Conservation (phyloP, 352 stramenopile genomes). For the Aphanomyces astaci region DNA sequence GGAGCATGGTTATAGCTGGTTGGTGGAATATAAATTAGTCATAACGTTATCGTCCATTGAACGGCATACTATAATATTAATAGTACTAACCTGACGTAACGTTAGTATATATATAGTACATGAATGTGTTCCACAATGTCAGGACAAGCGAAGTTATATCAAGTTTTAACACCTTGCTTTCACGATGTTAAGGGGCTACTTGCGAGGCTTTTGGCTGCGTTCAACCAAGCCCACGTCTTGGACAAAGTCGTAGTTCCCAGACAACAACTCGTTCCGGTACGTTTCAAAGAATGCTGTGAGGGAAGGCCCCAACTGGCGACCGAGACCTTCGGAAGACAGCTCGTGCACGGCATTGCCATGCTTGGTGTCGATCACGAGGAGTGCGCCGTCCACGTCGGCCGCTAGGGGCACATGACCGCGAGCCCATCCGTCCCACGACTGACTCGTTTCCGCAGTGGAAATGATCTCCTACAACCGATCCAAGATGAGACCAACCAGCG, state of each 20-base stretch:
- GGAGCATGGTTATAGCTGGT: too few species aligned
- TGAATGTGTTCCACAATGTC: too few species aligned
- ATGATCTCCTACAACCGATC: conserved; percentile 43
- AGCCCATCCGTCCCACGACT: conserved; percentile 45
- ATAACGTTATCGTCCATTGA: too few species aligned
- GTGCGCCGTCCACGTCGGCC: conserved; percentile 51
- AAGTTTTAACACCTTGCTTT: too few species aligned
- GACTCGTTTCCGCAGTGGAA: conserved; percentile 39
- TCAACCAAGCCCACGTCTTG: conserved; percentile 77
- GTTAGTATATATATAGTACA: too few species aligned
- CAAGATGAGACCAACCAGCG: not conserved
- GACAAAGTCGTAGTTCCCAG: conserved; percentile 72
- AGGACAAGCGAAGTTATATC: too few species aligned
- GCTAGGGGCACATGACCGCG: conserved; percentile 62
- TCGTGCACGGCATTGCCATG: conserved; percentile 56
- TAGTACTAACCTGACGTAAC: too few species aligned
- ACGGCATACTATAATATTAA: too few species aligned
- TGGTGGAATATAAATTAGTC: too few species aligned
- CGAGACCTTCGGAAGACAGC: conserved; percentile 56
- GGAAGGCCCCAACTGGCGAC: conserved; percentile 39
- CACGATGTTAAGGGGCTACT: too few species aligned
- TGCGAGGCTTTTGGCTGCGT: conserved; percentile 34
- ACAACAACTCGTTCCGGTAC: conserved; percentile 76
- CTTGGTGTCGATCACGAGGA: conserved; percentile 47
- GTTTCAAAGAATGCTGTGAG: conserved; percentile 66